phyloP scores from a whole-genome alignment of 2,329 filamentous ascomycete species.

The Fonsecaea monophora region DNA sequence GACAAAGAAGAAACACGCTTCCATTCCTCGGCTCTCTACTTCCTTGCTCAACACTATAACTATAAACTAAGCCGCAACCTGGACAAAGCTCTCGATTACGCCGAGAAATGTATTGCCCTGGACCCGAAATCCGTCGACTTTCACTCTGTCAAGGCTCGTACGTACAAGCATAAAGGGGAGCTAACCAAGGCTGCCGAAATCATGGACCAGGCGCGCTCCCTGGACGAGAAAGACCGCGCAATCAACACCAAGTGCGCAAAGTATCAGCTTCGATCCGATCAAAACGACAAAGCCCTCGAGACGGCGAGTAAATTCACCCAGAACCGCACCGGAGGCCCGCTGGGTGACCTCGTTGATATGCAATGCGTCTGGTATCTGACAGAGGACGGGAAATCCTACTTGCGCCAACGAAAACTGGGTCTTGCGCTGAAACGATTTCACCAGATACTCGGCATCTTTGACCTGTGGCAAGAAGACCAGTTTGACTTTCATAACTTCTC shows the following conservation, averaged over 20 bases:
- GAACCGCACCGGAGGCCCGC: slow-evolving; percentile 86
- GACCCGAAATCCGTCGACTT: slow-evolving; percentile 86
- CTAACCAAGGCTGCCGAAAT: slow-evolving; percentile 77
- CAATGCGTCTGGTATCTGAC: slow-evolving; percentile 97
- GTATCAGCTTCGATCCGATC: slow-evolving; percentile 90
- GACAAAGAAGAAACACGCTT: slow-evolving; percentile 65
- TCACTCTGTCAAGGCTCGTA: slow-evolving; percentile 92
- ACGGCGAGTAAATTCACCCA: slow-evolving; percentile 95
- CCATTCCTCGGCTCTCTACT: slow-evolving; percentile 83
- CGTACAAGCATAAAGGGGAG: slow-evolving; percentile 89
- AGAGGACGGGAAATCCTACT: slow-evolving; percentile 89
- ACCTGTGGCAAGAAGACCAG: slow-evolving; percentile 97
- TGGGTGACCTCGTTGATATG: slow-evolving; percentile 95
- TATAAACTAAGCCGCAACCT: slow-evolving; percentile 87
- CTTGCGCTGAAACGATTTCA: slow-evolving; percentile 93
- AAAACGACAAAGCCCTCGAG: slow-evolving; percentile 82
- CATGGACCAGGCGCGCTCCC: slow-evolving; percentile 84
- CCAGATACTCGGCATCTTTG: slow-evolving; percentile 88
- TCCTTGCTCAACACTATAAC: slow-evolving; percentile 96
- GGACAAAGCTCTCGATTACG: slow-evolving; percentile 77
- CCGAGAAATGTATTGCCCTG: slow-evolving; percentile 81
- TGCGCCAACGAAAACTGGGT: slow-evolving; percentile 79
- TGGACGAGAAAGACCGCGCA: slow-evolving; percentile 91
- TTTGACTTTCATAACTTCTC: slow-evolving; percentile 99
- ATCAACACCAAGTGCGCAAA: slow-evolving; percentile 99